Conservation (phyloP, 139 green algal species). For the Pycnococcus provasolii region DNA sequence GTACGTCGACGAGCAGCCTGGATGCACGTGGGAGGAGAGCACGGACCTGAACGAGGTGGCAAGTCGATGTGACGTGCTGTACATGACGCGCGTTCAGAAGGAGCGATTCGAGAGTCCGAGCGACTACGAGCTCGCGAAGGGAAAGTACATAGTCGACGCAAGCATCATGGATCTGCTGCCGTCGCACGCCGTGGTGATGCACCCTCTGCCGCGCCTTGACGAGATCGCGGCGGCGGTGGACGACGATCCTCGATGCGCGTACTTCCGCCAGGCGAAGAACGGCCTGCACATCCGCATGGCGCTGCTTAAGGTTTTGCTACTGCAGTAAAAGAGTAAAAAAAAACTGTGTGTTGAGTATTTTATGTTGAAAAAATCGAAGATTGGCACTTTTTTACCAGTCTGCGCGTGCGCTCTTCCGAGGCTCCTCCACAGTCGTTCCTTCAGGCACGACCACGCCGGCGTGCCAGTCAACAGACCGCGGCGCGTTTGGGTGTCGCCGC, state of each 20-base stretch:
- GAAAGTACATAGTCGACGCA: constrained; percentile 84
- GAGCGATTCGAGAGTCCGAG: constrained; percentile 72
- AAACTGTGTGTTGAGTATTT: neutral
- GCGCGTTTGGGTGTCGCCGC: neutral
- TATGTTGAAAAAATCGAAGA: no score
- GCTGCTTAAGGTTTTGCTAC: constrained; percentile 67
- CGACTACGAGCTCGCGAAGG: constrained; percentile 33
- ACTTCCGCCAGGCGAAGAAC: constrained; percentile 96
- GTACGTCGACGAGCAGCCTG: constrained; percentile 44
- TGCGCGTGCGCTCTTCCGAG: neutral
- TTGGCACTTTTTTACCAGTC: neutral
- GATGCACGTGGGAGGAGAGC: constrained; percentile 75
- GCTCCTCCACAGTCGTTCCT: neutral
- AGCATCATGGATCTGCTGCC: constrained; percentile 67
- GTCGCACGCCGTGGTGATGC: constrained; percentile 79
- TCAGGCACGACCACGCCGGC: neutral
- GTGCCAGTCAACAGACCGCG: neutral
- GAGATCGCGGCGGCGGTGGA: constrained; percentile 92
- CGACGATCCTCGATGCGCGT: constrained; percentile 80
- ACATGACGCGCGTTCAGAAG: constrained; percentile 97
- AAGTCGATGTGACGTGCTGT: constrained; percentile 71
- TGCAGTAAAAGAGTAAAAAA: neutral
- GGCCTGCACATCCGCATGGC: constrained; percentile 97
- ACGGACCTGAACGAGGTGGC: constrained; percentile 48
- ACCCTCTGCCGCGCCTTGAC: constrained; percentile 92